These are phyloP conservation scores for Saturnispora gosingensis DNA, from an alignment of 805 yeast genomes.

Conservation along the genomic window DNA sequence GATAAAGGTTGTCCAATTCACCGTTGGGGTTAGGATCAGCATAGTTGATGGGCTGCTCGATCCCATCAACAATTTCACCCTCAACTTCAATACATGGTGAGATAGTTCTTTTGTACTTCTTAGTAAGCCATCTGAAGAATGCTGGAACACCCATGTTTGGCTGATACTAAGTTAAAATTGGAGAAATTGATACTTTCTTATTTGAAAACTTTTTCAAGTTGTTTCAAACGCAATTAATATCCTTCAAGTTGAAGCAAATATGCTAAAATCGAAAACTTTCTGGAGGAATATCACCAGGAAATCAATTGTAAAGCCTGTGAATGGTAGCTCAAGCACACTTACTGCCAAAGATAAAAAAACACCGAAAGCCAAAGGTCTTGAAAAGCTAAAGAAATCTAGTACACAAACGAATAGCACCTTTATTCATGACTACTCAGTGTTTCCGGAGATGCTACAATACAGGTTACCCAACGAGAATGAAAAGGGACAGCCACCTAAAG, in stretches of 20 bases:
- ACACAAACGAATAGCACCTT: conserved; percentile 14
- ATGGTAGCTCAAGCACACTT: neutral
- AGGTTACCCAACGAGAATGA: conserved; percentile 23
- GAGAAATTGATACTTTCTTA: neutral
- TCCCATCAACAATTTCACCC: conserved; percentile 47
- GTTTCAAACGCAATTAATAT: neutral
- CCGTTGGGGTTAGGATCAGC: conserved; percentile 85
- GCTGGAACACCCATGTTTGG: conserved; percentile 92
- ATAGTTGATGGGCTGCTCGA: conserved; percentile 56
- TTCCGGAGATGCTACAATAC: conserved; percentile 25
- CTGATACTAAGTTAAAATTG: neutral
- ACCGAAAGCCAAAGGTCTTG: conserved; percentile 11
- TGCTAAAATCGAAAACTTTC: neutral
- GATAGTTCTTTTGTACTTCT: conserved; percentile 88
- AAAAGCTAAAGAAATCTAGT: conserved; percentile 11
- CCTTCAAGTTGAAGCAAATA: neutral
- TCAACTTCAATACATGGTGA: conserved; percentile 81
- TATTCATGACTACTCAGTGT: conserved; percentile 28
- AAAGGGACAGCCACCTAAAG: conserved; percentile 12
- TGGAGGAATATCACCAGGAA: conserved; percentile 11
- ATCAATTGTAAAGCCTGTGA: conserved; percentile 5
- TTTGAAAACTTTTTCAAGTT: conserved; percentile 3
- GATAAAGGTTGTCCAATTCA: conserved; percentile 83
- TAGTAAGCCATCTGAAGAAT: conserved; percentile 89
- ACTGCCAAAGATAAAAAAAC: conserved; percentile 3